Base-by-base conservation (phyloP, 495 filamentous ascomycete genomes). In the Geoglossum glabrum region DNA sequence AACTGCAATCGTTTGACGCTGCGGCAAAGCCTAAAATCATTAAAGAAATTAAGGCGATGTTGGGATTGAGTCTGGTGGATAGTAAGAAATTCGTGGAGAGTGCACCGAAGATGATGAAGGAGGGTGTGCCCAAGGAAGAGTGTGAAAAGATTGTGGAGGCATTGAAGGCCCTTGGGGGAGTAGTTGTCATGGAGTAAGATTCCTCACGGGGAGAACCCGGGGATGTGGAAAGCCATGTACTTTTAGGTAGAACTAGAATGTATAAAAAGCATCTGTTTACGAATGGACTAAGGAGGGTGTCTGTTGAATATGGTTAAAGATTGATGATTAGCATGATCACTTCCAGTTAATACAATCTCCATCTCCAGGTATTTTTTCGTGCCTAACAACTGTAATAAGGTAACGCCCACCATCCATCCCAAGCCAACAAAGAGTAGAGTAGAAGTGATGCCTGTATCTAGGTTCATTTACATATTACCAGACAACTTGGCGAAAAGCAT, bases 1-100 rank as follows among this genome's bases (percentile, higher is more conserved):
- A 94, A 70, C 83, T 99, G 36, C 77, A 84, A 69, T 82, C 83
- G 15, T 89, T 96, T 72, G 92, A 96, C 40, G 78, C 90, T 30
- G 75, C 67, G 15, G 74, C 92, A 58, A 99, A 99, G 76, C 87
- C 93, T 57, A 99, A 99, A 81, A 74, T 99, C 59, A 99, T 99
- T 75, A 99, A 99, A 79, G 92, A 99, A 77, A 82, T 99, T 72
- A 99, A 99, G 81, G 79, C 77, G 64, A 78, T 99, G 78, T 76
- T 99, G 55, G 92, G 93, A 4, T 71, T 99, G 70, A 93, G 86
- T 67, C 77, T 99, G 72, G 92, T 99, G 64, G 92, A 99, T 72
- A 95, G 88, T 73, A 99, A 99, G 83, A 99, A 99, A 78, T 99
- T 99, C 71, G 92, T 97, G 63, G 92, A 99, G 78, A 85, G 84